These are phyloP conservation scores for Tetraselmis striata DNA, from an alignment of 139 green algal genomes.

Conservation along the genomic window DNA sequence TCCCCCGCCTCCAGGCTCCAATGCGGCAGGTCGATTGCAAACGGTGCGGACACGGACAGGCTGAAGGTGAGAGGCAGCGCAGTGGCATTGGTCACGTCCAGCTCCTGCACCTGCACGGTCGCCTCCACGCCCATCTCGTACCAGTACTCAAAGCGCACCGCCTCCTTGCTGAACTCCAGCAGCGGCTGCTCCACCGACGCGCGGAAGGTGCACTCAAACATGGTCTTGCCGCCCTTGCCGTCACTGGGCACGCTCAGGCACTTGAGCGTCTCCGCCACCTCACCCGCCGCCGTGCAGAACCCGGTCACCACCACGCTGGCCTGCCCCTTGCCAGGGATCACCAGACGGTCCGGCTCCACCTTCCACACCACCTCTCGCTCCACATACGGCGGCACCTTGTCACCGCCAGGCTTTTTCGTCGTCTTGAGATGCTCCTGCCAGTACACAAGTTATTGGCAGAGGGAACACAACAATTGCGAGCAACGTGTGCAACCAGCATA, in stretches of 20 bases:
- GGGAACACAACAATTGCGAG: no score
- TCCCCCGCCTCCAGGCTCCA: conserved; percentile 47
- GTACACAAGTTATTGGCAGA: no score
- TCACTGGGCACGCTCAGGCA: background rate
- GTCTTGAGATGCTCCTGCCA: conserved; percentile 3
- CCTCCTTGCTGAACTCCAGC: conserved; percentile 51
- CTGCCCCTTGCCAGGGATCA: background rate
- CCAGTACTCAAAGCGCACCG: conserved; percentile 49
- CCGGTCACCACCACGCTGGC: background rate
- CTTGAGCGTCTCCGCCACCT: background rate
- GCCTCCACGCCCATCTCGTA: conserved; percentile 35
- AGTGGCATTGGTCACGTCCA: conserved; percentile 23
- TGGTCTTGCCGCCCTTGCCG: conserved; percentile 12
- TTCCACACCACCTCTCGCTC: background rate
- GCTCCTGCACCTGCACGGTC: conserved; percentile 1
- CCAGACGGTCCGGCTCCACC: background rate
- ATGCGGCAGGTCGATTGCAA: conserved; percentile 41
- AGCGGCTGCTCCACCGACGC: conserved; percentile 47
- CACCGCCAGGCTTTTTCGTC: background rate
- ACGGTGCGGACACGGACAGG: conserved; percentile 44
- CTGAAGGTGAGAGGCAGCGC: conserved; percentile 52
- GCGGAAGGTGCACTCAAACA: conserved; percentile 8
- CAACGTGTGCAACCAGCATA: no score
- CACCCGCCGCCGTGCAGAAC: background rate
- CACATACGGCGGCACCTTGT: background rate